phyloP scores from a whole-genome alignment of 1,139 yeast species.

The Blastobotrys buckinghamii region DNA sequence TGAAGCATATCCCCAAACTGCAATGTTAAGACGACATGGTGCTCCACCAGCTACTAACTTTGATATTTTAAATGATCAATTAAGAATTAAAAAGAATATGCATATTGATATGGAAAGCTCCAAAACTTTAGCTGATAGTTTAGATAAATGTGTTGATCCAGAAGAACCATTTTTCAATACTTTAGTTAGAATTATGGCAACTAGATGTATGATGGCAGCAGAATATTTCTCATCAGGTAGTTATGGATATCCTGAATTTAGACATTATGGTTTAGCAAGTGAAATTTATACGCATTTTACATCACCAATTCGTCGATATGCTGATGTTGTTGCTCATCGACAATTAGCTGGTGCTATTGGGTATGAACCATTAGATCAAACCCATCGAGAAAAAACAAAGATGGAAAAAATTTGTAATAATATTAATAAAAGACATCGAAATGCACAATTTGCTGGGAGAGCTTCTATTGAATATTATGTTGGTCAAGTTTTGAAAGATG shows the following conservation, averaged over 20 bases:
- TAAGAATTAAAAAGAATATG: constrained; percentile 71
- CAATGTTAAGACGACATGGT: constrained; percentile 92
- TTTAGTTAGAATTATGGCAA: constrained; percentile 90
- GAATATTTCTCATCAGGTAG: constrained; percentile 96
- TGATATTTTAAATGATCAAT: constrained; percentile 81
- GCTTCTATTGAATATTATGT: constrained; percentile 97
- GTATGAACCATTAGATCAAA: constrained; percentile 74
- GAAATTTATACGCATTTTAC: constrained; percentile 98
- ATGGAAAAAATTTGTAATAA: constrained; percentile 88
- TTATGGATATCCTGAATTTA: constrained; percentile 86
- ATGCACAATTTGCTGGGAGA: constrained; percentile 98
- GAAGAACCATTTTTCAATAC: constrained; percentile 90
- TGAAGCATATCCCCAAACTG: constrained; percentile 94
- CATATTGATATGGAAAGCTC: constrained; percentile 77
- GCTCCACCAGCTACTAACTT: constrained; percentile 94
- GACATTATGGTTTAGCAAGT: constrained; percentile 95
- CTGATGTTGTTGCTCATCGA: constrained; percentile 96
- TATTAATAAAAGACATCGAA: constrained; percentile 90
- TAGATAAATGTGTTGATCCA: constrained; percentile 80
- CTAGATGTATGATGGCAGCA: constrained; percentile 99
- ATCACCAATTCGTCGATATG: constrained; percentile 95
- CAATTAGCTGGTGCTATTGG: constrained; percentile 97
- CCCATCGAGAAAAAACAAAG: constrained; percentile 81
- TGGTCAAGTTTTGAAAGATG: constrained; percentile 88
- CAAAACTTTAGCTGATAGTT: constrained; percentile 86